phyloP scores from a whole-genome alignment of 805 yeast genomes.

The Lipomyces yamadae region DNA sequence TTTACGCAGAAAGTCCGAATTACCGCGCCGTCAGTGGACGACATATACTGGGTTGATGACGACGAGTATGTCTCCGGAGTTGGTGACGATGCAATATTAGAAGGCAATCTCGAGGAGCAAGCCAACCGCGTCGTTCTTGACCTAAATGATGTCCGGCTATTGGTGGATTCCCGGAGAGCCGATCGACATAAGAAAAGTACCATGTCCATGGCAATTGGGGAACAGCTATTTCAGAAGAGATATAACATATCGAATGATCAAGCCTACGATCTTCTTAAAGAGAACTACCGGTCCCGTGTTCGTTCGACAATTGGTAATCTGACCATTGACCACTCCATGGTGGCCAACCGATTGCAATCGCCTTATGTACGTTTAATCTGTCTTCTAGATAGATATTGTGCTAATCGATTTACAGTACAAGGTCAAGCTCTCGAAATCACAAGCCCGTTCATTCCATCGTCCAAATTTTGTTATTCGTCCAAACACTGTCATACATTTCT shows the following conservation, averaged over 20 bases:
- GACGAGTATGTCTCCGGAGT: slow-evolving; percentile 46
- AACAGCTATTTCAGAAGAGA: slow-evolving; percentile 59
- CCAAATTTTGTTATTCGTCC: slow-evolving; percentile 76
- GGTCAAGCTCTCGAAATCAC: slow-evolving; percentile 69
- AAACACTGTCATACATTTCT: slow-evolving; percentile 74
- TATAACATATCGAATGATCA: slow-evolving; percentile 88
- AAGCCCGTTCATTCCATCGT: slow-evolving; percentile 79
- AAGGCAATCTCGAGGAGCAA: slow-evolving; percentile 55
- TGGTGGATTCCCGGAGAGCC: slow-evolving; percentile 59
- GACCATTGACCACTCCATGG: slow-evolving; percentile 87
- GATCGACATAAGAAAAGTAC: slow-evolving; percentile 7
- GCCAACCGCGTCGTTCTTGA: slow-evolving; percentile 57
- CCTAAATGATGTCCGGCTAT: slow-evolving; percentile 82
- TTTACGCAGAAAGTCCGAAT: slow-evolving; percentile 4
- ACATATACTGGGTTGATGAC: slow-evolving; percentile 35
- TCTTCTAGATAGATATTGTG: not conserved
- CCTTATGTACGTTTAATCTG: slow-evolving; percentile 57
- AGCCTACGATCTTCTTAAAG: slow-evolving; percentile 79
- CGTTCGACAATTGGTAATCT: slow-evolving; percentile 91
- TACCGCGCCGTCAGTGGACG: slow-evolving; percentile 23
- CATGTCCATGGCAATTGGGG: slow-evolving; percentile 51
- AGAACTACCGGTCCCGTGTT: slow-evolving; percentile 86
- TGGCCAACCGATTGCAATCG: slow-evolving; percentile 83
- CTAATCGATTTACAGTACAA: slow-evolving; percentile 54
- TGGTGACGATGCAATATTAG: slow-evolving; percentile 70